phyloP scores from a whole-genome alignment of 352 stramenopile genomes.

The Phytopythium helicoides region DNA sequence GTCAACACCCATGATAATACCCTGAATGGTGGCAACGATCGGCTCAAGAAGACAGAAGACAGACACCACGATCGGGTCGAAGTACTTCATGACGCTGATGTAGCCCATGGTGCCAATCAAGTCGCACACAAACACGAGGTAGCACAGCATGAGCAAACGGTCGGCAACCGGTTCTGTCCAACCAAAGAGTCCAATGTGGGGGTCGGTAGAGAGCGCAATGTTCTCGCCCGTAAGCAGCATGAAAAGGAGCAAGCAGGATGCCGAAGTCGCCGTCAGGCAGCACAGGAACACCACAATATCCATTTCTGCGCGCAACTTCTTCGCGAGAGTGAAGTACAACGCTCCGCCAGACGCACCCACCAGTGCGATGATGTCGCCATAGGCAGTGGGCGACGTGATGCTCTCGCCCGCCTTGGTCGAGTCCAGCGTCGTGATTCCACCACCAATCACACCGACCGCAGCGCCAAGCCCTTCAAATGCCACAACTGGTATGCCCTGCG shows the following conservation, averaged over 20 bases:
- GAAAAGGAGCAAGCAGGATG: slow-evolving; percentile 51
- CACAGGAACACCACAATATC: slow-evolving; percentile 72
- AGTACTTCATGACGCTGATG: slow-evolving; percentile 93
- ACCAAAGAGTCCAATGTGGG: slow-evolving; percentile 76
- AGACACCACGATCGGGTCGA: slow-evolving; percentile 88
- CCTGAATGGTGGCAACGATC: slow-evolving; percentile 78
- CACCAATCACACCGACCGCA: slow-evolving; percentile 66
- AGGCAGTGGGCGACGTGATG: slow-evolving; percentile 44
- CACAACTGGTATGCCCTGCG: slow-evolving; percentile 51
- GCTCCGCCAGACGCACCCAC: slow-evolving; percentile 63
- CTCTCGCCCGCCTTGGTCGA: slow-evolving; percentile 26
- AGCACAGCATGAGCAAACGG: slow-evolving; percentile 70
- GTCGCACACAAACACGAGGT: slow-evolving; percentile 87
- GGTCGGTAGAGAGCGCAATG: slow-evolving; percentile 54
- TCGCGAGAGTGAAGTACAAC: slow-evolving; percentile 76
- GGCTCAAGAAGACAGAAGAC: slow-evolving; percentile 88
- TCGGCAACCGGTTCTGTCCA: slow-evolving; percentile 62
- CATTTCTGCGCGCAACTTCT: slow-evolving; percentile 71
- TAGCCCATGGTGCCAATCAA: slow-evolving; percentile 88
- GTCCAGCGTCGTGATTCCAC: slow-evolving; percentile 70
- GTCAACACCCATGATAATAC: slow-evolving; percentile 71
- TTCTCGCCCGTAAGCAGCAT: slow-evolving; percentile 60
- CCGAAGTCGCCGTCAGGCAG: slow-evolving; percentile 51
- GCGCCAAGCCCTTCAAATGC: slow-evolving; percentile 64
- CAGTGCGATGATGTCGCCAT: slow-evolving; percentile 70